Base-by-base conservation (phyloP, 768 basidiomycete species). In the Coprinopsis cinerea region DNA sequence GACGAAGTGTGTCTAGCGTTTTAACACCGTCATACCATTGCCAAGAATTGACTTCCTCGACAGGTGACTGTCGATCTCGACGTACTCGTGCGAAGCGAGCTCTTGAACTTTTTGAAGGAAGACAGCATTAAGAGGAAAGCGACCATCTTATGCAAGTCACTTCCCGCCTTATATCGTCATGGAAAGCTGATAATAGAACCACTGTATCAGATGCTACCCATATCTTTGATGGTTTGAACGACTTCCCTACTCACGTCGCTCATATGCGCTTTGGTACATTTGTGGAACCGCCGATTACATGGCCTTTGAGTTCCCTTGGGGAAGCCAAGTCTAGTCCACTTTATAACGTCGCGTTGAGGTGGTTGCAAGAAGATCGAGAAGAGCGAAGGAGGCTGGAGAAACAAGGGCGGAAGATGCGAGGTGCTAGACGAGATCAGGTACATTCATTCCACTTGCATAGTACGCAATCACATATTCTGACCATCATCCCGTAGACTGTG, bases 121-220 rank as follows among this genome's bases (percentile, higher is more conserved):
- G 96, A 99, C 60, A 88, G 88, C 55, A 78, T 85, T 53, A 61
- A 68, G 3, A 80, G 96, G 27, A 79, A 81, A 1, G 89, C 94
- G 10, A 96, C 95, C 11, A 85, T 98, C 48, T 67, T 99, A 46
- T 98, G 91, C 81, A 60, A 59, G 82, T 69, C 34, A 41, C 32
- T 27, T 47, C n/a, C n/a, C n/a, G n/a, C n/a, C n/a, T n/a, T n/a
- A n/a, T n/a, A n/a, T n/a, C n/a, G n/a, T n/a, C n/a, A n/a, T n/a
- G n/a, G n/a, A n/a, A n/a, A n/a, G n/a, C n/a, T n/a, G n/a, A n/a
- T n/a, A n/a, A n/a, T n/a, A n/a, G n/a, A n/a, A n/a, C n/a, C n/a
- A n/a, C n/a, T n/a, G n/a, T n/a, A n/a, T n/a, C 58, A 93, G 91
- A 96, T 68, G 92, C 94, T 10, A 97, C 94, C 1, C 96, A 99